Evolutionary conservation across 225 moss, liverwort and hornwort species (phyloP), one percentile per base, ranked within the genome.

Genomic region (Physcomitrium patens): DNA sequence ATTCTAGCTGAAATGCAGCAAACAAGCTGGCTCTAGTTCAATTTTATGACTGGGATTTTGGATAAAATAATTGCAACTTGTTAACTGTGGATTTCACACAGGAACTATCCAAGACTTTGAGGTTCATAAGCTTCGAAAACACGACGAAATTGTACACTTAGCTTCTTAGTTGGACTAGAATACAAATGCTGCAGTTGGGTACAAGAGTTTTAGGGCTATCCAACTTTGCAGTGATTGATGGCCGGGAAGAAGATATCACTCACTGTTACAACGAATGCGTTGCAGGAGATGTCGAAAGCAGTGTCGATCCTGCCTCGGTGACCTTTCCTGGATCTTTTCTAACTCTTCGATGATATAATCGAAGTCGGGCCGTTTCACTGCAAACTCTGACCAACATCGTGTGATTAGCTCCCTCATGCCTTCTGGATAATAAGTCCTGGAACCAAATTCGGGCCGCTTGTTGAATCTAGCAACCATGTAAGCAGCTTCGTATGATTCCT

Each of bases 401-500:
- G 41, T 64, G 62, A 87, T 84, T 20, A 87, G 78, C 80, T 79
- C 46, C 16, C 46, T 76, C 91, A 96, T 87, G 13, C 87, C 90
- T 0, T 78, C 74, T 2, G 91, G 93, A 49, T 91, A 91, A 22
- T 8, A 16, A 2, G 79, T 80, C 68, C 74, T 80, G 75, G 70
- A 72, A 22, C 70, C 69, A 46, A 93, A 93, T 8, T 69, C 67
- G 1, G 93, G 96, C 8, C 93, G 79, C 54, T 49, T 63, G 16
- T 72, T 60, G 20, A 79, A 78, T 46, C 68, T 90, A 0, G 91
- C 93, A 56, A 86, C 84, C 68, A 76, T 52, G 73, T 79, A 75
- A 31, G 93, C 96, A 51, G 89, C 87, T 79, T 93, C 90, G 15
- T 92, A 86, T 0, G 93, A 87, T 68, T 82, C 85, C 77, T 85